Evolutionary conservation across 2,329 filamentous ascomycete genomes (phyloP).

Genomic region (Paradendryphiella salina): DNA sequence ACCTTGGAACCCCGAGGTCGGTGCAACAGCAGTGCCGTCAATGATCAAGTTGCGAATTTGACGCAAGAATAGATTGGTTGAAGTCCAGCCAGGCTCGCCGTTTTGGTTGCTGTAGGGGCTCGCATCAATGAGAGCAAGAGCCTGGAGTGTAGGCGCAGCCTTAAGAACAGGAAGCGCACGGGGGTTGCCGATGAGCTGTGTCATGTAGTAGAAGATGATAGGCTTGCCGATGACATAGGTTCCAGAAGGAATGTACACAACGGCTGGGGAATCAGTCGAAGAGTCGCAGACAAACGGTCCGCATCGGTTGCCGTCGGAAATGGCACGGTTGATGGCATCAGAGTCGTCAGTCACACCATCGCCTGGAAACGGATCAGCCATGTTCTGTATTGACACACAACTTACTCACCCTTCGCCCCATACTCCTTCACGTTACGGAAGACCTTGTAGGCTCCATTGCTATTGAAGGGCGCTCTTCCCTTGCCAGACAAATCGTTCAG

Average conservation of each 20-base stretch:
- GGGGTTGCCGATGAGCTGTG: slow-evolving; percentile 64
- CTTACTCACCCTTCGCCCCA: slow-evolving; percentile 47
- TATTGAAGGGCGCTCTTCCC: slow-evolving; percentile 49
- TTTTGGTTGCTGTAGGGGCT: slow-evolving; percentile 53
- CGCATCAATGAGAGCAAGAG: slow-evolving; percentile 62
- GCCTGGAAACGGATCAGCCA: slow-evolving; percentile 29
- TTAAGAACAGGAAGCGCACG: slow-evolving; percentile 60
- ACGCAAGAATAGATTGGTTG: slow-evolving; percentile 66
- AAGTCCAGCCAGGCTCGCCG: slow-evolving; percentile 49
- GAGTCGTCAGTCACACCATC: slow-evolving; percentile 54
- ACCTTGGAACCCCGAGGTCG: slow-evolving; percentile 51
- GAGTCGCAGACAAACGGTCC: slow-evolving; percentile 50
- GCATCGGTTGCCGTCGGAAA: slow-evolving; percentile 50
- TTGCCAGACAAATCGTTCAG: slow-evolving; percentile 49
- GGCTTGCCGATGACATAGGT: slow-evolving; percentile 57
- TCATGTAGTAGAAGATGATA: slow-evolving; percentile 67
- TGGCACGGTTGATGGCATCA: slow-evolving; percentile 58
- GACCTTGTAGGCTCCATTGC: slow-evolving; percentile 46
- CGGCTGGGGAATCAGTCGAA: slow-evolving; percentile 57
- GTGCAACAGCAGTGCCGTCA: slow-evolving; percentile 59
- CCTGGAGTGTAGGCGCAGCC: slow-evolving; percentile 56
- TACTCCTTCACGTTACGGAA: slow-evolving; percentile 53
- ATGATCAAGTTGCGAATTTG: slow-evolving; percentile 66
- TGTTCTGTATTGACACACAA: not conserved
- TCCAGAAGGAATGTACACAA: slow-evolving; percentile 62